phyloP scores from a whole-genome alignment of 2,329 filamentous ascomycete species.

The Fusarium tupiense region DNA sequence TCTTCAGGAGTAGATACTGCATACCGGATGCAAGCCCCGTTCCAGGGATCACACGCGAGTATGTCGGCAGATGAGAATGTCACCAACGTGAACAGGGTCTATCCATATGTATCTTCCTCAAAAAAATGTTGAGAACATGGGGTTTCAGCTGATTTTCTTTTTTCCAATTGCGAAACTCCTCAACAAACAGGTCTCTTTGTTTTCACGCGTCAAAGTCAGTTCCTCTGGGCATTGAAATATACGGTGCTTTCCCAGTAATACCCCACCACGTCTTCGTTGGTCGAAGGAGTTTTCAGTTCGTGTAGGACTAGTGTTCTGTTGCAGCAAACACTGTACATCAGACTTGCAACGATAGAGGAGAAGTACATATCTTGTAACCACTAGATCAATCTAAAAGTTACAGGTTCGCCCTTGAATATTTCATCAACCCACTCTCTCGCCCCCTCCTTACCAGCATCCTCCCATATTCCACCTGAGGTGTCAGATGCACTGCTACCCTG shows the following conservation, averaged over 20 bases:
- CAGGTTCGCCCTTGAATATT: not conserved
- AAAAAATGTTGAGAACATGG: not conserved
- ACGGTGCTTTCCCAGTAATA: not conserved
- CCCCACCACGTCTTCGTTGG: not conserved
- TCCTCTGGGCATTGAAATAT: not conserved
- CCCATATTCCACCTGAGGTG: not conserved
- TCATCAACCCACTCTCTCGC: not conserved
- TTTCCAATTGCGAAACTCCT: not conserved
- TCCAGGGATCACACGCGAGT: not conserved
- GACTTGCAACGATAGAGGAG: too few relatives aligned
- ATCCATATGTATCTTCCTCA: not conserved
- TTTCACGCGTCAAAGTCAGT: constrained; percentile 5
- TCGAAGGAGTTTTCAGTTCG: not conserved
- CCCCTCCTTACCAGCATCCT: not conserved
- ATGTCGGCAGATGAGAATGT: not conserved
- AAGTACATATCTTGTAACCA: too few relatives aligned
- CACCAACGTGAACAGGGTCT: not conserved
- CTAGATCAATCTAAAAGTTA: not conserved
- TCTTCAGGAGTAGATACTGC: not conserved
- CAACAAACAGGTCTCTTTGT: not conserved
- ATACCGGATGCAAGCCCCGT: not conserved
- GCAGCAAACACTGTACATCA: rapidly evolving
- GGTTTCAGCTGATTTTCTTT: not conserved
- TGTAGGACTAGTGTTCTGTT: not conserved
- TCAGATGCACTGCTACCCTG: not conserved